Evolutionary conservation across 2,329 filamentous ascomycete genomes (phyloP).

Genomic region (Claviceps lovelessii): DNA sequence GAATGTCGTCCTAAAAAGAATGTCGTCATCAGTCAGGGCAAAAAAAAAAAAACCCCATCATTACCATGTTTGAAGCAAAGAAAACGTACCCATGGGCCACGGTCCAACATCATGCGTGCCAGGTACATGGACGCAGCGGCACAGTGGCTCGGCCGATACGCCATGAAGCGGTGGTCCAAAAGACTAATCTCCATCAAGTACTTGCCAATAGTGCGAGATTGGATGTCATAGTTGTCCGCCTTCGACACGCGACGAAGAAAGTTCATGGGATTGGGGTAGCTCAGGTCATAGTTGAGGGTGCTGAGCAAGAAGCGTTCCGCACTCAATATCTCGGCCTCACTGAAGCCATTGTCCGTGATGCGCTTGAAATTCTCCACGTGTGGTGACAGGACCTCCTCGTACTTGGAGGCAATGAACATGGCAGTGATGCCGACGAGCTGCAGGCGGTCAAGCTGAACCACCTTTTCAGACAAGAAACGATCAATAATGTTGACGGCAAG

Average conservation of each 20-base stretch:
- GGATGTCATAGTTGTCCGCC: slow-evolving; percentile 98
- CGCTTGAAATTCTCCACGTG: slow-evolving; percentile 95
- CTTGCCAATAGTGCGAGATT: slow-evolving; percentile 92
- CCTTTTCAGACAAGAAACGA: slow-evolving; percentile 87
- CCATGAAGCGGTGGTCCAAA: slow-evolving; percentile 86
- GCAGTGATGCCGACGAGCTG: slow-evolving; percentile 95
- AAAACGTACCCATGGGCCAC: slow-evolving; percentile 70
- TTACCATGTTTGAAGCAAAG: neutral
- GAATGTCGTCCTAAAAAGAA: slow-evolving; percentile 53
- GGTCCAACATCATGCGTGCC: slow-evolving; percentile 75
- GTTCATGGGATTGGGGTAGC: slow-evolving; percentile 99
- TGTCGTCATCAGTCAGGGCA: slow-evolving; percentile 14
- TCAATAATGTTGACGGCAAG: slow-evolving; percentile 97
- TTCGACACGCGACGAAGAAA: slow-evolving; percentile 97
- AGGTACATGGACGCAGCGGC: slow-evolving; percentile 93
- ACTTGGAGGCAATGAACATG: slow-evolving; percentile 99
- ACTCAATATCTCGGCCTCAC: slow-evolving; percentile 84
- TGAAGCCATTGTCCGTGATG: slow-evolving; percentile 92
- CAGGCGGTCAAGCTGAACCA: slow-evolving; percentile 88
- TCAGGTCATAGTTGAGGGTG: slow-evolving; percentile 89
- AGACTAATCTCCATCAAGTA: slow-evolving; percentile 96
- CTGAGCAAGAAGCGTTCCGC: slow-evolving; percentile 91
- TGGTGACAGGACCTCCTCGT: slow-evolving; percentile 93
- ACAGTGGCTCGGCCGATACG: slow-evolving; percentile 75
- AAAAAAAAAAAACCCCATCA: too few species aligned